Percentiles rank a stretch among this genome's conserved stretches.
These are phyloP conservation scores for Trichoderma atroviride DNA, from an alignment of 2,329 filamentous ascomycete species.

Conservation along the genomic window DNA sequence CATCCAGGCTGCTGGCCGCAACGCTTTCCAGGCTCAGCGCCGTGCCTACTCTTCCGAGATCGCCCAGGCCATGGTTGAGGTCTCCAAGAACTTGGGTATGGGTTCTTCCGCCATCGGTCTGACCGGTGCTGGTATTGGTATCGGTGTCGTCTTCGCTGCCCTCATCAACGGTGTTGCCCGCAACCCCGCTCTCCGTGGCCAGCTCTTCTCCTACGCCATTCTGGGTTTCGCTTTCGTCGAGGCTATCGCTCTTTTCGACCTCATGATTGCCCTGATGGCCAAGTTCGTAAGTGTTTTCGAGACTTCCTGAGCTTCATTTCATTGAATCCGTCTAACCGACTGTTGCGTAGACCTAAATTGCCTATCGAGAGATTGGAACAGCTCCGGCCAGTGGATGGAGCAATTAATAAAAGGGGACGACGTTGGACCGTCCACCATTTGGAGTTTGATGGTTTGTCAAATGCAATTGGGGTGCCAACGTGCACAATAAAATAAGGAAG, in stretches of 20 bases:
- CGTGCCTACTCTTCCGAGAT: slow-evolving; percentile 87
- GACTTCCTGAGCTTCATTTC: neutral
- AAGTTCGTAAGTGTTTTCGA: slow-evolving; percentile 71
- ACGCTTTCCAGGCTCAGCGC: slow-evolving; percentile 66
- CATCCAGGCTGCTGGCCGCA: slow-evolving; percentile 67
- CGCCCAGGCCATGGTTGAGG: slow-evolving; percentile 84
- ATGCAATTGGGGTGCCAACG: slow-evolving; percentile 35
- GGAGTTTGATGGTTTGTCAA: slow-evolving; percentile 36
- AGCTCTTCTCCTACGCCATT: slow-evolving; percentile 97
- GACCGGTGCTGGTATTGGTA: slow-evolving; percentile 91
- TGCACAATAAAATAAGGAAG: slow-evolving; percentile 42
- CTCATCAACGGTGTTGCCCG: slow-evolving; percentile 88
- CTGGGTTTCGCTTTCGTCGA: slow-evolving; percentile 94
- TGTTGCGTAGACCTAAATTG: slow-evolving; percentile 42
- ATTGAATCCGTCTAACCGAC: slow-evolving; percentile 4
- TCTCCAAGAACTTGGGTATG: slow-evolving; percentile 90
- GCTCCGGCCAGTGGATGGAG: slow-evolving; percentile 44
- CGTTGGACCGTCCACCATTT: slow-evolving; percentile 35
- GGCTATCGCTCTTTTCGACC: slow-evolving; percentile 85
- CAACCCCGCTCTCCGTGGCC: slow-evolving; percentile 91
- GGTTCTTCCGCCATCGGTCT: slow-evolving; percentile 89
- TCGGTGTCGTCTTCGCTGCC: slow-evolving; percentile 90
- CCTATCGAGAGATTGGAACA: slow-evolving; percentile 39
- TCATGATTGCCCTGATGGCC: slow-evolving; percentile 93
- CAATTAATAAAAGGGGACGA: slow-evolving; percentile 38